phyloP scores from a whole-genome alignment of 2,329 filamentous ascomycete species.

The Epichloe glyceriae region DNA sequence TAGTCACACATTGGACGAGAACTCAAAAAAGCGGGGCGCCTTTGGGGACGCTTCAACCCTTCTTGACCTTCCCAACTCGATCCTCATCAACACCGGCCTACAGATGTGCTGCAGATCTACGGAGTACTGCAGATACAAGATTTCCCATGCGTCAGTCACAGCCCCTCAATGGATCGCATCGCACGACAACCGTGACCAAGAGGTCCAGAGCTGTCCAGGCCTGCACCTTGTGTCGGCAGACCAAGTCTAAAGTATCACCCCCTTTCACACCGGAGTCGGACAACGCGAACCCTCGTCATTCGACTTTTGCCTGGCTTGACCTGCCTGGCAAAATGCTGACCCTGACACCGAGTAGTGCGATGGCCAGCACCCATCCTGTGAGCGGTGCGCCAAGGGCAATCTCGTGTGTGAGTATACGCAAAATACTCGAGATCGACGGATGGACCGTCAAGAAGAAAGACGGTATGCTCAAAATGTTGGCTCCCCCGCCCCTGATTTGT shows the following conservation, averaged over 20 bases:
- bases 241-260: conserved; percentile 12
- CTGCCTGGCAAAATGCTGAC: not conserved
- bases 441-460: conserved; percentile 12
- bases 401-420: conserved; percentile 11
- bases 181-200: conserved; percentile 10
- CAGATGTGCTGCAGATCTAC: too few species aligned
- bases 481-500: too few species aligned
- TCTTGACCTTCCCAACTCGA: too few species aligned
- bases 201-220: conserved; percentile 12
- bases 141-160: not conserved
- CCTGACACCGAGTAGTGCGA: conserved; percentile 9
- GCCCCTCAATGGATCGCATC: conserved; percentile 6
- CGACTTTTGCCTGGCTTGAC: not conserved
- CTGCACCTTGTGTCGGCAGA: conserved; percentile 12
- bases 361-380: conserved; percentile 10
- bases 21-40: not conserved
- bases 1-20: not conserved
- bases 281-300: not conserved
- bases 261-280: not conserved
- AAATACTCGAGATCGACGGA: conserved; percentile 13
- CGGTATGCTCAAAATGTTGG: conserved; percentile 5
- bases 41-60: not conserved
- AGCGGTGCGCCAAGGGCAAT: conserved; percentile 9
- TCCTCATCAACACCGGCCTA: too few species aligned
- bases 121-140: not conserved